Percentiles rank a stretch among this genome's conserved stretches.
phyloP scores from a whole-genome alignment of 371 early-diverging fungal genomes.

The Rhizopus arrhizus region DNA sequence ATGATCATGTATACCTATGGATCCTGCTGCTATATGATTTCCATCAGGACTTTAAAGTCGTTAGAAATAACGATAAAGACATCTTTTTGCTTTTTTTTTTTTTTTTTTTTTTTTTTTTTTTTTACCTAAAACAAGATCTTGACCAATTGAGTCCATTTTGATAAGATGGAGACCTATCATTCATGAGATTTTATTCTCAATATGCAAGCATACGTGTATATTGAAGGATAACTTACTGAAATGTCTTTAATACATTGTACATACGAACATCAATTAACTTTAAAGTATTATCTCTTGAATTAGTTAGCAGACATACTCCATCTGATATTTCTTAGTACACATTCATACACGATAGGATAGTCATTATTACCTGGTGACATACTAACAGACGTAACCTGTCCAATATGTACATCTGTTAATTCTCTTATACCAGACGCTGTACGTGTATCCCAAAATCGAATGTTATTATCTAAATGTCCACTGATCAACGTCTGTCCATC shows the following conservation, averaged over 20 bases:
- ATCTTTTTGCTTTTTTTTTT: too few species aligned
- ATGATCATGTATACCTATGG: slow-evolving; percentile 48
- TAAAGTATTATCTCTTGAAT: slow-evolving; percentile 91
- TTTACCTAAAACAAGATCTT: slow-evolving; percentile 78
- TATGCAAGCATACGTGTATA: background rate
- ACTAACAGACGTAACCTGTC: slow-evolving; percentile 84
- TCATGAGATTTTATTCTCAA: background rate
- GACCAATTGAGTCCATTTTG: slow-evolving; percentile 87
- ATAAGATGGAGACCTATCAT: slow-evolving; percentile 73
- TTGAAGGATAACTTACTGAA: slow-evolving; percentile 47
- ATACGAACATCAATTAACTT: slow-evolving; percentile 81
- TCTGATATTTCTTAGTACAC: slow-evolving; percentile 41
- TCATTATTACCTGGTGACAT: slow-evolving; percentile 65
- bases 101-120: background rate
- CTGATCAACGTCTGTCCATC: slow-evolving; percentile 85
- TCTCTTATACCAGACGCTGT: slow-evolving; percentile 84
- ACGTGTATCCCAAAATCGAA: slow-evolving; percentile 90
- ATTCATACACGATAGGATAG: background rate
- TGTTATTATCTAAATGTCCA: slow-evolving; percentile 90
- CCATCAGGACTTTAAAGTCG: slow-evolving; percentile 76
- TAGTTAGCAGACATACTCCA: slow-evolving; percentile 77
- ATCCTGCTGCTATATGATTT: slow-evolving; percentile 81
- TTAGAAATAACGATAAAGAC: slow-evolving; percentile 13
- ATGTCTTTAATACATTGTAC: slow-evolving; percentile 71
- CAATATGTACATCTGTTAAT: slow-evolving; percentile 79